Conservation (phyloP, 345 rosid species). For the Firmiana major region DNA sequence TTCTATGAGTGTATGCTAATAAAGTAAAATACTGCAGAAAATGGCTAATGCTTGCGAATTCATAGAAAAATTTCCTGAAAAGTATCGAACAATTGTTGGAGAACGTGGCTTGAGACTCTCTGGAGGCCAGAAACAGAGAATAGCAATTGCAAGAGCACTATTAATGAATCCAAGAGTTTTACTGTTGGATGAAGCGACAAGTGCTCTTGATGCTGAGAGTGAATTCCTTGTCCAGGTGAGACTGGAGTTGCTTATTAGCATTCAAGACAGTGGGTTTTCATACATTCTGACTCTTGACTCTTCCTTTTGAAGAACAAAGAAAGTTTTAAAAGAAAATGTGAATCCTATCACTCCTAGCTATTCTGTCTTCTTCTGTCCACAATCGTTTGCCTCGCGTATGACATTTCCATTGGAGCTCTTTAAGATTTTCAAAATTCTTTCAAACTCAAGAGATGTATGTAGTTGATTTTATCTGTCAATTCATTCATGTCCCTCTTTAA, state of each 20-base stretch:
- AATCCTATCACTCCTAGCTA: neutral
- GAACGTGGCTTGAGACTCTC: slow-evolving; percentile 92
- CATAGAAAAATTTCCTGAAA: slow-evolving; percentile 73
- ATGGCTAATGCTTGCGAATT: slow-evolving; percentile 96
- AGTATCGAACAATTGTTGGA: slow-evolving; percentile 71
- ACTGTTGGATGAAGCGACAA: slow-evolving; percentile 92
- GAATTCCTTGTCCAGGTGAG: slow-evolving; percentile 91
- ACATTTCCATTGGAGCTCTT: neutral
- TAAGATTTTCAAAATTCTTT: neutral
- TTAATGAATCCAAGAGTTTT: slow-evolving; percentile 81
- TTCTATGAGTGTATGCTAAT: neutral
- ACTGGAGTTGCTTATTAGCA: neutral
- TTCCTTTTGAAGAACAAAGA: no score
- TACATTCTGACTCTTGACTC: no score
- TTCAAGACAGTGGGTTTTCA: neutral
- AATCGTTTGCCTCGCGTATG: neutral
- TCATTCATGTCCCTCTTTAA: neutral
- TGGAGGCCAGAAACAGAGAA: slow-evolving; percentile 92
- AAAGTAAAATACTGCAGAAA: slow-evolving; percentile 43
- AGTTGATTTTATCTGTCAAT: neutral
- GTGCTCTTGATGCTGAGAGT: slow-evolving; percentile 94
- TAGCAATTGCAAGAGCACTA: slow-evolving; percentile 90
- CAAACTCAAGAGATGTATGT: neutral
- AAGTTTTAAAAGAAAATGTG: neutral
- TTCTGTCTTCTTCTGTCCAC: neutral